Base-by-base conservation (phyloP, 331 rosid genomes). In the Cydonia oblonga region DNA sequence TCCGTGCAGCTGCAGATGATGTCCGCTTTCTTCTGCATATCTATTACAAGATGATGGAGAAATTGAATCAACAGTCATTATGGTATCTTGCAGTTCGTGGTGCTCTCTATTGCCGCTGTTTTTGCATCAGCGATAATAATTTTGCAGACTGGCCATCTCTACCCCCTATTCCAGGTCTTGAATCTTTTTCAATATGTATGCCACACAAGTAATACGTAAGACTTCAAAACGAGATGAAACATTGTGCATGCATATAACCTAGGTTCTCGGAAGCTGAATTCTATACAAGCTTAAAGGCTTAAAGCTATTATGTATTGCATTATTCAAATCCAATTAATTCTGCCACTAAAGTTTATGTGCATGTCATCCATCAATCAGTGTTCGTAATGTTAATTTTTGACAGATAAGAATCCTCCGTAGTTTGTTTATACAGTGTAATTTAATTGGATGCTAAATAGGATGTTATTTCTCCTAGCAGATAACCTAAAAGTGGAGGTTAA, bases 1-100 rank as follows among this genome's bases (percentile, higher is more conserved):
- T 95, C 81, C 97, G 92, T 38, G 86, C 96, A 63, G 99, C 99
- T 4, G 90, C 97, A 42, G 99, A 90, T 81, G 97, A 95, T 78
- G 99, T 95, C 66, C 98, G 98, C 71, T 92, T 90, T 81, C 98
- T 92, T 74, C 96, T 83, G 64, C 84, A 81, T 85, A 84, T 92
- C 72, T 87, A 92, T 83, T 86, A 83, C 85, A 92, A 77, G 83
- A 88, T 90, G 92, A 90, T 87, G 92, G 88, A 70, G 75, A 92
- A 87, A 81, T 57, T 90, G 74, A 92, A 69, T 77, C 90, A 85
- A 52, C 75, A 76, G 69, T 85, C 96, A 51, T 71, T 90, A 32
- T 90, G 96, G 98, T 75, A 81, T 83, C 98, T 92, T 64, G 84
- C 87, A 66, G 88, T 92, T 76, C 98, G 96, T 26, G 98, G 98